Base-by-base conservation (phyloP, 352 stramenopile genomes). In the Globisporangium cederbergense region DNA sequence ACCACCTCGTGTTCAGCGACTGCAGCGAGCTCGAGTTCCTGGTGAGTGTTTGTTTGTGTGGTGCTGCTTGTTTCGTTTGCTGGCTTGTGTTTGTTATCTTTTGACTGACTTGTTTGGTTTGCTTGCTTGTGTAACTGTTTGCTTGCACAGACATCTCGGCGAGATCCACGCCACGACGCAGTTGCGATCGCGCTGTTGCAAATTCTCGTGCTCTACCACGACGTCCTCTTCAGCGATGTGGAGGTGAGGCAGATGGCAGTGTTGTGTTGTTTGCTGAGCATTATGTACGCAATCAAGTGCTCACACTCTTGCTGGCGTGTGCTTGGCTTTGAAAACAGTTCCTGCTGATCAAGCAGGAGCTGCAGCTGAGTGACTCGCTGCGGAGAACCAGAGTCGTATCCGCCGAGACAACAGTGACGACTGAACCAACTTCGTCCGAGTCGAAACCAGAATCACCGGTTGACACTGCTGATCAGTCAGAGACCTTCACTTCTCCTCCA, bases 221-320 rank as follows among this genome's bases (percentile, higher is more conserved):
- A 89, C 51, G 70, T 90, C 14, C 75, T 90, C 43, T 91, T 90
- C 62, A 84, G 72, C 57, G 83, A 90, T 40, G 71, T 91, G 40
- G 83, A 91, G 77, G 82, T 88, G 57, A 16, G 43, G 14, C 20
- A 25, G 16, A 9, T 45, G 40, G 14, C 11, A 45, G 5, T 4
- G 11, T 20, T 20, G 4, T 42, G 38, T 25, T 34, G 36, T 43
- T 36, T 60, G 45, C 20, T 62, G 30, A 42, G 10, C 7, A 42
- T 42, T 45, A 0, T 11, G 40, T 45, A 11, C 4, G 0, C 40
- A 45, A n/a, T 7, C 40, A 45, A n/a, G 22, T 51, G n/a, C 34
- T 55, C 25, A 40, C 18, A 7, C 7, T n/a, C 30, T 49, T 14
- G 56, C 20, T 50, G 42, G 10, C 62, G 38, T 20, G 2, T 65